Evolutionary conservation across 176 grass and related monocot species (phyloP), one percentile per base, ranked within the genome.

Genomic region (Panicum miliaceum): DNA sequence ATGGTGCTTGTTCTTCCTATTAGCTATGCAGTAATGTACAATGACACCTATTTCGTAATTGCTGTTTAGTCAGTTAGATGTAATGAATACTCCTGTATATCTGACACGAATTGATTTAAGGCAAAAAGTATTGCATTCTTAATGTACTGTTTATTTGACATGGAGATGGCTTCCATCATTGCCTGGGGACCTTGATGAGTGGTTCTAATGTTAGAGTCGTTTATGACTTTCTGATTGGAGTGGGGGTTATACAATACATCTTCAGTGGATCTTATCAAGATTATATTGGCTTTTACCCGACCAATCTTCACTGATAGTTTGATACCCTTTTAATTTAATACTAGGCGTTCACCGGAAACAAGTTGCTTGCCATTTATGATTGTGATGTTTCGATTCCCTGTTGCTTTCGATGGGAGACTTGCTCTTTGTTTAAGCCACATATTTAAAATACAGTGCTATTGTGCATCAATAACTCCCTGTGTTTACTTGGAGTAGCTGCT

Each of bases 331-430:
- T 68, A 60, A 13, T 78, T 64, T 20, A 62, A 68, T 83, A 83
- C 50, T 74, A 48, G 60, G 66, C 34, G 27, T 72, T 88, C 48
- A 74, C 32, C 65, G 23, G 47, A 72, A 83, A 62, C 83, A 86
- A 63, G 50, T 69, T 81, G 45, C 58, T 82, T 51, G 51, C 41
- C 73, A 84, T 81, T 75, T 16, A 6, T 68, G 59, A 84, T 75
- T 58, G 58, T 75, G 63, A 86, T 70, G 71, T 67, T 56, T 70
- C 41, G 62, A 83, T 90, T 80, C 69, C 34, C 77, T 85, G 53
- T 81, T 78, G 53, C 75, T 90, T 89, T 77, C 8, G 8, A 78
- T 47, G 79, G 76, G 57, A 50, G 27, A 75, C 47, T 56, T 75
- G 59, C 14, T 51, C 46, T 26, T 75, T 87, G 35, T 87, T 81